A percentile compares a stretch with the other conserved stretches of the same genome.
phyloP scores from a whole-genome alignment of 2,329 filamentous ascomycete genomes.

The Exophiala oligosperma region DNA sequence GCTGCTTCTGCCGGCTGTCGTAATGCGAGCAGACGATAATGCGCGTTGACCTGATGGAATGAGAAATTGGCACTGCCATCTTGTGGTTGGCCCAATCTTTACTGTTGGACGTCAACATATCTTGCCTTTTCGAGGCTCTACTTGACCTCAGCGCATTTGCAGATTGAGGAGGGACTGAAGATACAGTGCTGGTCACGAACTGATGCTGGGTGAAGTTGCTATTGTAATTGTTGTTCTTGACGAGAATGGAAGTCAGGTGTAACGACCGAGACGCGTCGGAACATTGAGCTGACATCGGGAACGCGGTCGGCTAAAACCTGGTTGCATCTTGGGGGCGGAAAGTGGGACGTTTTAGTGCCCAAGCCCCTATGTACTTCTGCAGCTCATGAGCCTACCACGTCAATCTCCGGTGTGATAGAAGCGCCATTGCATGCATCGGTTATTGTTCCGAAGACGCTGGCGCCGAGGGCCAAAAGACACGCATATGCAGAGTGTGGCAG shows the following conservation, averaged over 20 bases:
- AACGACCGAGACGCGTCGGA: background rate
- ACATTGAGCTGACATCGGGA: background rate
- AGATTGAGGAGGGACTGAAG: background rate
- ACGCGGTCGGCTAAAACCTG: background rate
- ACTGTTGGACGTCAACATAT: background rate
- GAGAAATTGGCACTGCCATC: background rate
- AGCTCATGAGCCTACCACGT: background rate
- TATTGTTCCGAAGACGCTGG: background rate
- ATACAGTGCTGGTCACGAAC: no score
- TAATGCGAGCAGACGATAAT: background rate
- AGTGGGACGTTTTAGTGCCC: background rate
- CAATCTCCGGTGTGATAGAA: background rate
- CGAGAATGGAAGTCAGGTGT: background rate
- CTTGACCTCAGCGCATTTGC: background rate
- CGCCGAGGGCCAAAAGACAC: background rate
- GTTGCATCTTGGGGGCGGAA: background rate
- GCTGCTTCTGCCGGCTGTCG: background rate
- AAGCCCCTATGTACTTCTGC: background rate
- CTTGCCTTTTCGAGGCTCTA: background rate
- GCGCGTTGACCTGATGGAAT: no score
- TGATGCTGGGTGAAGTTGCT: background rate
- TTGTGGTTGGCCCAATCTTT: background rate
- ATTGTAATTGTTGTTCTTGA: background rate
- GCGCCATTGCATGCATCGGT: background rate
- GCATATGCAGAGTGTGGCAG: background rate